Evolutionary conservation across 2,329 filamentous ascomycete species (phyloP).

Genomic region (Cytospora leucostoma): DNA sequence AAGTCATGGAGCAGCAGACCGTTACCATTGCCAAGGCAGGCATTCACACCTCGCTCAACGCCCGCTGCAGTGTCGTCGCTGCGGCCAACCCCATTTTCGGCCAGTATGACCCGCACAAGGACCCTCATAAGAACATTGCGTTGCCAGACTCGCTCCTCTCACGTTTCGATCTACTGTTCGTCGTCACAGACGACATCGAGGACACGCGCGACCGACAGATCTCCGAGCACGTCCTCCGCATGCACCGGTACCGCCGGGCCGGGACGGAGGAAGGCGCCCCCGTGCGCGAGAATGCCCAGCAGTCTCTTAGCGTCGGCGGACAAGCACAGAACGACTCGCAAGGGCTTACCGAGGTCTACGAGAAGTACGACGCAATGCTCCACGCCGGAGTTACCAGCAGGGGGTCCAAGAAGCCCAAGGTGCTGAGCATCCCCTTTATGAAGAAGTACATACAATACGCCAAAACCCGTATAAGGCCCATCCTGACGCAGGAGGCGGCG

Average conservation of each 20-base stretch:
- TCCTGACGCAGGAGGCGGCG: constrained; percentile 86
- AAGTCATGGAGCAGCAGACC: constrained; percentile 99
- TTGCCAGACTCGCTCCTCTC: constrained; percentile 94
- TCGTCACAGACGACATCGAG: constrained; percentile 97
- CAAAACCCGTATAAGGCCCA: constrained; percentile 85
- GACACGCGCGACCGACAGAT: constrained; percentile 87
- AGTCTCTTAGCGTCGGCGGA: constrained; percentile 84
- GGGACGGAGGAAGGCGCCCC: constrained; percentile 93
- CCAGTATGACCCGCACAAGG: constrained; percentile 97
- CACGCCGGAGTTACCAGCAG: constrained; percentile 86
- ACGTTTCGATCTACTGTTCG: constrained; percentile 96
- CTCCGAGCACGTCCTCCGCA: constrained; percentile 94
- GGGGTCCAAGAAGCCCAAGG: constrained; percentile 76
- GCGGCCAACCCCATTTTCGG: constrained; percentile 97
- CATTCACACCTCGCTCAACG: constrained; percentile 96
- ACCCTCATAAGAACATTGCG: constrained; percentile 97
- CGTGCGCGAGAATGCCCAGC: constrained; percentile 82
- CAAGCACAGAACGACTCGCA: constrained; percentile 75
- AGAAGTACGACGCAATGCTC: constrained; percentile 95
- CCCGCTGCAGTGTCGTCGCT: constrained; percentile 92
- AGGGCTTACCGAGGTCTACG: constrained; percentile 82
- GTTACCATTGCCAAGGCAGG: constrained; percentile 98
- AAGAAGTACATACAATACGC: constrained; percentile 99
- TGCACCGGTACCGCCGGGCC: constrained; percentile 92
- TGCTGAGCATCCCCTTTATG: constrained; percentile 95